A percentile compares a stretch with the other conserved stretches of the same genome.
Conservation (phyloP, 805 yeast genomes). For the Ogataea parapolymorpha region DNA sequence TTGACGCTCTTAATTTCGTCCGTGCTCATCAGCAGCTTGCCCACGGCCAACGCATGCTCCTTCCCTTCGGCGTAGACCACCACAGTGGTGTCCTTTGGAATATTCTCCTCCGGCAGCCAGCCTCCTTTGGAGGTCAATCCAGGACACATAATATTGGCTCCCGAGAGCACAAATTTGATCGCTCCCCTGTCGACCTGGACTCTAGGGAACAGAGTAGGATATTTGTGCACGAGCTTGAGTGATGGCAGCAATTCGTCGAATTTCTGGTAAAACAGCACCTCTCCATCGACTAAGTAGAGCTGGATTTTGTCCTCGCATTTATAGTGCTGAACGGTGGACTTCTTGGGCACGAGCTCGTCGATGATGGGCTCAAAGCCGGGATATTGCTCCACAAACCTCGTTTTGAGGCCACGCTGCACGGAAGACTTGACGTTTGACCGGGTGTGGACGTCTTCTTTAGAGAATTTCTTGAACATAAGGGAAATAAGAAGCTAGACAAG, state of each 20-base stretch:
- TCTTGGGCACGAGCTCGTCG: conserved; percentile 84
- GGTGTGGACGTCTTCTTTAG: conserved; percentile 84
- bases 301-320: conserved; percentile 91
- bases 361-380: conserved; percentile 72
- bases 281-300: conserved; percentile 66
- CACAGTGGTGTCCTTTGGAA: conserved; percentile 68
- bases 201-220: conserved; percentile 77
- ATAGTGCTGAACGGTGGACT: conserved; percentile 71
- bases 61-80: conserved; percentile 90
- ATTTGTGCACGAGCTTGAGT: conserved; percentile 70
- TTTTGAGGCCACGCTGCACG: conserved; percentile 83
- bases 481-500: background rate
- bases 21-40: conserved; percentile 82
- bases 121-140: conserved; percentile 90
- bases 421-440: conserved; percentile 91
- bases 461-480: conserved; percentile 45
- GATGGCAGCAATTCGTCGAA: conserved; percentile 78
- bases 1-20: conserved; percentile 80
- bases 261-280: conserved; percentile 75
- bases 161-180: conserved; percentile 89
- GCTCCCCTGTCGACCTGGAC: conserved; percentile 96
- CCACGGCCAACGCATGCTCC: conserved; percentile 85
- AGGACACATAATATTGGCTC: conserved; percentile 97
- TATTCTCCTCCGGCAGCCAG: conserved; percentile 66
- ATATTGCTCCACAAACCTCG: conserved; percentile 69